A percentile compares a stretch with the other conserved stretches of the same genome.
These are phyloP conservation scores for Monsonia emarginata DNA, from an alignment of 441 rosid species.

Conservation along the genomic window DNA sequence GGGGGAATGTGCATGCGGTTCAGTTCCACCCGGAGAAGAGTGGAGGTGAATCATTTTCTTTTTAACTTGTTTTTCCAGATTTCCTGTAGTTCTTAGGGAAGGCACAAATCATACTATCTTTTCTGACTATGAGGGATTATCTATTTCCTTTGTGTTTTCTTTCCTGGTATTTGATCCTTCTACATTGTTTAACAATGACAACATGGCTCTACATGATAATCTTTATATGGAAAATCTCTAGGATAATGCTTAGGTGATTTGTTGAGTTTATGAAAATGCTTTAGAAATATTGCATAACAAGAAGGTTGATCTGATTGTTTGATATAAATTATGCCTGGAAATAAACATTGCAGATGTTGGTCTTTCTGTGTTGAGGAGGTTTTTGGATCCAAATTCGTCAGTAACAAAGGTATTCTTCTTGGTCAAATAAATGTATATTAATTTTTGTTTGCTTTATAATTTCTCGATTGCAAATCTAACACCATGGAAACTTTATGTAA, in stretches of 20 bases:
- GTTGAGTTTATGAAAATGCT: no score
- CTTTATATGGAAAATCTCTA: neutral
- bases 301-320: neutral
- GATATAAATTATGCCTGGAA: constrained; percentile 7
- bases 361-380: constrained; percentile 74
- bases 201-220: neutral
- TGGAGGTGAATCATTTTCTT: constrained; percentile 50
- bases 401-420: constrained; percentile 44
- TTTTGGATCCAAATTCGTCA: constrained; percentile 48
- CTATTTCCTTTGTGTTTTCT: neutral
- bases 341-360: constrained; percentile 68
- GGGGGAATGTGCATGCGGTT: constrained; percentile 93
- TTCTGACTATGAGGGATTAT: neutral
- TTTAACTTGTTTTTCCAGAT: constrained; percentile 1
- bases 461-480: constrained; percentile 28
- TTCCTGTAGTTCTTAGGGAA: neutral
- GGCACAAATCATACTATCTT: neutral
- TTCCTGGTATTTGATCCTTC: neutral
- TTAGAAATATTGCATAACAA: neutral
- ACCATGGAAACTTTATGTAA: constrained; percentile 36
- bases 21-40: constrained; percentile 98
- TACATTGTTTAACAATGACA: neutral
- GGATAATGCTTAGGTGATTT: neutral
- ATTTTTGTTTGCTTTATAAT: constrained; percentile 12
- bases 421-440: constrained; percentile 9